Evolutionary conservation across 129 eudicot genomes (phyloP).

Genomic region (Chrysanthemum seticuspe): DNA sequence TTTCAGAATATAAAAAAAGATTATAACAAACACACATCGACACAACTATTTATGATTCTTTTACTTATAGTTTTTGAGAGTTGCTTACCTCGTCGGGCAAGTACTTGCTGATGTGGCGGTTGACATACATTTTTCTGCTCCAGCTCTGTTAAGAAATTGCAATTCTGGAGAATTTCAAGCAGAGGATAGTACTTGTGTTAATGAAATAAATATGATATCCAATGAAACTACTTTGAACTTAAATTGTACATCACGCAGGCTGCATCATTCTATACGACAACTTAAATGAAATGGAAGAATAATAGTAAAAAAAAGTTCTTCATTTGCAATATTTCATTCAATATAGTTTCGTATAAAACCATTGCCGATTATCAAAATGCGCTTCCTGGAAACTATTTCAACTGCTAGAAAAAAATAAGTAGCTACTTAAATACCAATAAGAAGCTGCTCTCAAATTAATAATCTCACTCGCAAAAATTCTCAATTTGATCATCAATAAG

Average conservation of each 20-base stretch:
- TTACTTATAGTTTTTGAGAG: too few relatives aligned
- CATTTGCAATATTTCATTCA: constrained; percentile 8
- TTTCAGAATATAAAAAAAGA: too few relatives aligned
- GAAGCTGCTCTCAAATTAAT: not conserved
- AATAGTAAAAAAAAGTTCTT: not conserved
- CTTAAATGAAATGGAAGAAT: constrained; percentile 3
- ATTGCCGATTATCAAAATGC: not conserved
- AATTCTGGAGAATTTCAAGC: constrained; percentile 74
- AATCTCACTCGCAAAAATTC: not conserved
- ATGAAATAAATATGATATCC: constrained; percentile 44
- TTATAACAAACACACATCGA: too few relatives aligned
- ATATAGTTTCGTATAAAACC: not conserved
- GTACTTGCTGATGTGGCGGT: too few relatives aligned
- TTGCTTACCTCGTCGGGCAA: too few relatives aligned
- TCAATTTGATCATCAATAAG: not conserved
- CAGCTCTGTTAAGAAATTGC: constrained; percentile 72
- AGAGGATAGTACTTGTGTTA: constrained; percentile 80
- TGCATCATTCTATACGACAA: constrained; percentile 15
- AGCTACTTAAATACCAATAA: too few relatives aligned
- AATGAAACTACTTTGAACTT: constrained; percentile 37
- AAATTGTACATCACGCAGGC: constrained; percentile 27
- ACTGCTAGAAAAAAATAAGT: not conserved
- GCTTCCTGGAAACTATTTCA: not conserved
- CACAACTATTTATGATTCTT: too few relatives aligned
- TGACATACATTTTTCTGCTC: constrained; percentile 80